Evolutionary conservation across 352 stramenopile species (phyloP).

Genomic region (Achlya hypogyna): DNA sequence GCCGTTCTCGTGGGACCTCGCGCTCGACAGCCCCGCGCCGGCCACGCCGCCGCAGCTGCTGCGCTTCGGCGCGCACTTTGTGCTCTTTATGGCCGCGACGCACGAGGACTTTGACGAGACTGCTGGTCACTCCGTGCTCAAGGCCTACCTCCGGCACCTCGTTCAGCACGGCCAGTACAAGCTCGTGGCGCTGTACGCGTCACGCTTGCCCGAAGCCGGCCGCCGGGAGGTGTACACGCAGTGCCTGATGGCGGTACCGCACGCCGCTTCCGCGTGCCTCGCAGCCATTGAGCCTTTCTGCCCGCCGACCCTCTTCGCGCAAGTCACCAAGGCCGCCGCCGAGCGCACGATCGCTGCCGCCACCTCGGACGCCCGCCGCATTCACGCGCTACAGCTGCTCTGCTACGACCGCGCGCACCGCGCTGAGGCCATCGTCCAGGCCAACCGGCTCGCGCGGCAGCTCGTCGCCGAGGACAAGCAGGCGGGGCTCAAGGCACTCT

Average conservation of each 20-base stretch:
- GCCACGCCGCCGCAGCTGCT: slow-evolving; percentile 44
- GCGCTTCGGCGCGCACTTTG: slow-evolving; percentile 72
- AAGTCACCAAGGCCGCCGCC: slow-evolving; percentile 46
- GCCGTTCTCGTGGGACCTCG: slow-evolving; percentile 58
- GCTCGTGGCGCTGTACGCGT: slow-evolving; percentile 65
- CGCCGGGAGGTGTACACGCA: slow-evolving; percentile 68
- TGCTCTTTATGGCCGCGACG: slow-evolving; percentile 62
- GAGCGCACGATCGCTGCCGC: slow-evolving; percentile 31
- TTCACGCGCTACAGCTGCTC: slow-evolving; percentile 58
- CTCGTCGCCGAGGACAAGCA: slow-evolving; percentile 71
- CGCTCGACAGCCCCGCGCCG: slow-evolving; percentile 21
- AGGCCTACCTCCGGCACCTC: slow-evolving; percentile 73
- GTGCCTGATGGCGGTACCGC: slow-evolving; percentile 47
- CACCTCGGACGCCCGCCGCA: slow-evolving; percentile 25
- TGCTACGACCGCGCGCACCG: slow-evolving; percentile 67
- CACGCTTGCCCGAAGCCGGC: slow-evolving; percentile 45
- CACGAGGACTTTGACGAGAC: slow-evolving; percentile 53
- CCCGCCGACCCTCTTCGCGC: slow-evolving; percentile 51
- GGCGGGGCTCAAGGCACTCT: slow-evolving; percentile 41
- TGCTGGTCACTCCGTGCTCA: slow-evolving; percentile 68
- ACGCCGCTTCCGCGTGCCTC: slow-evolving; percentile 50
- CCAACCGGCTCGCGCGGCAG: slow-evolving; percentile 55
- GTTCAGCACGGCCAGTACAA: slow-evolving; percentile 69
- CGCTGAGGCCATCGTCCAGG: slow-evolving; percentile 40
- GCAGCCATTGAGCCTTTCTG: slow-evolving; percentile 59